phyloP scores from a whole-genome alignment of 73 alveolate species.

The Symbiodinium natans region DNA sequence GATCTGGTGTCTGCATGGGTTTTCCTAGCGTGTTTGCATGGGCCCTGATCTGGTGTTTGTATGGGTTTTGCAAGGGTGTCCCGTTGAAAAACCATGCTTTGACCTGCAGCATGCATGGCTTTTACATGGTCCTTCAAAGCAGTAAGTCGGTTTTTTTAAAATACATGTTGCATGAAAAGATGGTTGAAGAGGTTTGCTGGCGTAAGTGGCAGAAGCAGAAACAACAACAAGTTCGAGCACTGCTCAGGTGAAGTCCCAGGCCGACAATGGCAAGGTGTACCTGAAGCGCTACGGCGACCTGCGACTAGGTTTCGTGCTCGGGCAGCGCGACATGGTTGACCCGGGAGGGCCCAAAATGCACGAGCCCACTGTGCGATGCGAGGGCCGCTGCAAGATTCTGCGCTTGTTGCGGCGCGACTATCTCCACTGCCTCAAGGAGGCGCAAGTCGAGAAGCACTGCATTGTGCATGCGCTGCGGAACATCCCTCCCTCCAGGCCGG shows the following conservation, averaged over 20 bases:
- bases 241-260: background rate
- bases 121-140: too few species aligned
- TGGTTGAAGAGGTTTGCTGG: too few species aligned
- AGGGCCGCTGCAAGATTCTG: slow-evolving; percentile 52
- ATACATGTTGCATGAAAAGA: too few species aligned
- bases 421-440: slow-evolving; percentile 58
- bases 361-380: slow-evolving; percentile 65
- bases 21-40: too few species aligned
- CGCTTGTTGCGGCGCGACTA: slow-evolving; percentile 32
- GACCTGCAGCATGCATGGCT: too few species aligned
- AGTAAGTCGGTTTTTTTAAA: too few species aligned
- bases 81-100: too few species aligned
- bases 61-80: too few species aligned
- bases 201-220: too few species aligned
- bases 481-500: slow-evolving; percentile 57
- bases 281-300: slow-evolving; percentile 62
- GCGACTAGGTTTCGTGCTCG: slow-evolving; percentile 35
- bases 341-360: slow-evolving; percentile 45
- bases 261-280: slow-evolving; percentile 25
- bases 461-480: slow-evolving; percentile 77
- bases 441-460: slow-evolving; percentile 36
- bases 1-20: too few species aligned
- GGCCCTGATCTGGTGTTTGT: too few species aligned
- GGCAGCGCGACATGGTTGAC: slow-evolving; percentile 61
- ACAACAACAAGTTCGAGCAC: too few species aligned